phyloP scores from a whole-genome alignment of 2,329 filamentous ascomycete genomes.

The Diaporthe ilicicola region DNA sequence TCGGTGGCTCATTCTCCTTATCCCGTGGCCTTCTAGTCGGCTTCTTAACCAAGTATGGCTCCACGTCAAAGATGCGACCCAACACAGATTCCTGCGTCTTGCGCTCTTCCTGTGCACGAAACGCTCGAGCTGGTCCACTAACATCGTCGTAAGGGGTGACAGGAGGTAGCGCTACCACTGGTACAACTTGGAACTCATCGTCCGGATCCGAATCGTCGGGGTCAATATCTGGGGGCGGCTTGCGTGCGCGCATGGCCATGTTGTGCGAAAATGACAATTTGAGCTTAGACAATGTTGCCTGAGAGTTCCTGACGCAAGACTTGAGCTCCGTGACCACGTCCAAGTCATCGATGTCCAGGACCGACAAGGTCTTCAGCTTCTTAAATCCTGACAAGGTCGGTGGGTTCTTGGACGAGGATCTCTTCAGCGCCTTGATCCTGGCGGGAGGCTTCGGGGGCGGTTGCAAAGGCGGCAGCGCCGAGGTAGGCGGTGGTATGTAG shows the following conservation, averaged over 20 bases:
- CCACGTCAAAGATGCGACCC: conserved; percentile 61
- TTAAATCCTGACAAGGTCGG: conserved; percentile 66
- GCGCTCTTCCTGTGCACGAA: conserved; percentile 61
- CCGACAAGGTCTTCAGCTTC: conserved; percentile 58
- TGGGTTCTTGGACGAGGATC: conserved; percentile 48
- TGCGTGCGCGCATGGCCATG: conserved; percentile 57
- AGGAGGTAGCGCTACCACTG: conserved; percentile 38
- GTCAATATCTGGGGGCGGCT: conserved; percentile 48
- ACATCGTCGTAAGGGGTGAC: conserved; percentile 45
- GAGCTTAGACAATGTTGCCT: conserved; percentile 61
- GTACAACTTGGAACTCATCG: conserved; percentile 61
- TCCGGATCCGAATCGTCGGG: conserved; percentile 58
- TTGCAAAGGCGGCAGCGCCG: conserved; percentile 39
- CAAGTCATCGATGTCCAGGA: conserved; percentile 69
- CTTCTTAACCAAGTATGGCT: conserved; percentile 50
- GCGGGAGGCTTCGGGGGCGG: conserved; percentile 47
- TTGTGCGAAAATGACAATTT: conserved; percentile 66
- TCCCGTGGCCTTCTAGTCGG: conserved; percentile 40
- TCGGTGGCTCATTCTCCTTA: conserved; percentile 37
- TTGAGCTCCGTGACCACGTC: conserved; percentile 65
- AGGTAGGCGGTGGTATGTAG: conserved; percentile 39
- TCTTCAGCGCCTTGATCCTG: conserved; percentile 47
- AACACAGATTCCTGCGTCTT: conserved; percentile 63
- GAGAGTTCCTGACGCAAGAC: conserved; percentile 62
- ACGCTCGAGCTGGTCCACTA: conserved; percentile 53